These are phyloP conservation scores for Theileria sp. DNA, from an alignment of 169 alveolate genomes.

Conservation along the genomic window DNA sequence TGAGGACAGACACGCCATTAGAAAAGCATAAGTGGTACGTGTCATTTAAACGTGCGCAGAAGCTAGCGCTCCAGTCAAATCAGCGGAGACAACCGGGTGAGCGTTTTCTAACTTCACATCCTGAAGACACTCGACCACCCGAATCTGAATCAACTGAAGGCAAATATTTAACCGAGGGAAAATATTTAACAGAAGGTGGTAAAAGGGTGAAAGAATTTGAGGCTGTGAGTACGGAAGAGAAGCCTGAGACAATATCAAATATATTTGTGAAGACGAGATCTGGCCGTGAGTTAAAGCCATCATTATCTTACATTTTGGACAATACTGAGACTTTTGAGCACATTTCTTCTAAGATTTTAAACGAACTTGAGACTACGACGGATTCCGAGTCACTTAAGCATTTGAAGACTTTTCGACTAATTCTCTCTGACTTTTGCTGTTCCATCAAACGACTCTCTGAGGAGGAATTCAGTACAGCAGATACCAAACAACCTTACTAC, in stretches of 20 bases:
- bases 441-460: conserved; percentile 58
- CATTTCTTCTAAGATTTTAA: conserved; percentile 63
- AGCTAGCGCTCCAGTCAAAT: conserved; percentile 47
- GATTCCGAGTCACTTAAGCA: conserved; percentile 61
- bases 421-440: conserved; percentile 27
- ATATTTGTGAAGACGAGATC: conserved; percentile 64
- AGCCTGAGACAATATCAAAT: conserved; percentile 47
- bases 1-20: conserved; percentile 72
- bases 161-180: not conserved
- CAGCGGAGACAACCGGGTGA: conserved; percentile 25
- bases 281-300: conserved; percentile 72
- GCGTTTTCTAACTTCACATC: conserved; percentile 15
- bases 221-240: not conserved
- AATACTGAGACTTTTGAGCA: conserved; percentile 68
- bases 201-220: not conserved
- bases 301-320: conserved; percentile 73
- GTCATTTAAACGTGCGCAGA: conserved; percentile 74
- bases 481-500: not conserved
- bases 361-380: conserved; percentile 51
- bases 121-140: not conserved
- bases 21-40: conserved; percentile 78
- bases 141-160: not conserved
- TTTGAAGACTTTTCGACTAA: conserved; percentile 46
- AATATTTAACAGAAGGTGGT: not conserved
- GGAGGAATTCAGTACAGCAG: conserved; percentile 64